Evolutionary conservation across 352 stramenopile genomes (phyloP).

Genomic region (Pythium diclinum): DNA sequence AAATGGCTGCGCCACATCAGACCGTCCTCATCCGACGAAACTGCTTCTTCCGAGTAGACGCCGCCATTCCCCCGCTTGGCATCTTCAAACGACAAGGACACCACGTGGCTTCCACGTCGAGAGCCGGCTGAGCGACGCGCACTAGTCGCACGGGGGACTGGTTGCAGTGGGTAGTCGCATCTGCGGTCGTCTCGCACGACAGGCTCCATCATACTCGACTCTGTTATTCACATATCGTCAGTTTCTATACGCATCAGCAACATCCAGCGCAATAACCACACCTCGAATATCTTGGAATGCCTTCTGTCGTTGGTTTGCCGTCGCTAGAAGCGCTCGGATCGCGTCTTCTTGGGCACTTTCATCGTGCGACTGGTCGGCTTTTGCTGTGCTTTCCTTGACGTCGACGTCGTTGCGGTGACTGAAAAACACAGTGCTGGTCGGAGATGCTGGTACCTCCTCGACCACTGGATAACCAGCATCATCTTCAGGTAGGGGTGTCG

Average conservation of each 20-base stretch:
- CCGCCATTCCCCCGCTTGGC: not conserved
- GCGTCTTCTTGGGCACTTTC: not conserved
- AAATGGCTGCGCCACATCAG: constrained; percentile 38
- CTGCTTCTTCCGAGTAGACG: not conserved
- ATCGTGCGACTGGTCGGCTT: not conserved
- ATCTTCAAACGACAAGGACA: not conserved
- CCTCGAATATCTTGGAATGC: constrained; percentile 21
- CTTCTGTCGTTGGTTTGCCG: constrained; percentile 13
- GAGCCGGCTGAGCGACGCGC: not conserved
- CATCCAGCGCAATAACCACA: not conserved
- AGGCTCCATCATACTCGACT: constrained; percentile 9
- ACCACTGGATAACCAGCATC: not conserved
- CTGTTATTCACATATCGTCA: not conserved
- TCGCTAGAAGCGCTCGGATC: constrained; percentile 2
- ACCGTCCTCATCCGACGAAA: not conserved
- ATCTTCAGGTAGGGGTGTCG: not conserved
- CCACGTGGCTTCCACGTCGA: not conserved
- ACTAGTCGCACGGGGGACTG: constrained; percentile 10
- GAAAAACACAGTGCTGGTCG: not conserved
- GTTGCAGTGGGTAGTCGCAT: constrained; percentile 24
- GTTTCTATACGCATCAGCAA: not conserved
- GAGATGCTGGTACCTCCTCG: not conserved
- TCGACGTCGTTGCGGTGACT: not conserved
- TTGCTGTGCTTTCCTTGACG: not conserved
- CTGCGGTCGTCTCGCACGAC: constrained; percentile 17